phyloP scores from a whole-genome alignment of 1,139 yeast genomes.

The Hemisphaericaspora xylofermentans region DNA sequence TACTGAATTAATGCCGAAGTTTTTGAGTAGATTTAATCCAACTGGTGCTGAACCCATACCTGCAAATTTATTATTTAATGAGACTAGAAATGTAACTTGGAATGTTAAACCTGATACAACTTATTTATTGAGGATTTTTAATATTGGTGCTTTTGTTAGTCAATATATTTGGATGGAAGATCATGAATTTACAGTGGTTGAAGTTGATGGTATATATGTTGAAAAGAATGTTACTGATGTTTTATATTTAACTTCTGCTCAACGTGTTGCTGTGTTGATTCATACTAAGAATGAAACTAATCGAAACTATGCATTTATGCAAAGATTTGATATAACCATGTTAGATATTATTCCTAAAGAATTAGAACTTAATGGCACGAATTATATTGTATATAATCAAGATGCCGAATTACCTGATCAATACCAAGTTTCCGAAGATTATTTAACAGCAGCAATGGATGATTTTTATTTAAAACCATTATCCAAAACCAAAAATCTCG shows the following conservation, averaged over 20 bases:
- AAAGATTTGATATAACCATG: constrained; percentile 62
- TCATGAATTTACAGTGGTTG: constrained; percentile 66
- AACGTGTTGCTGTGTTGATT: constrained; percentile 63
- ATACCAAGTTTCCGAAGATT: constrained; percentile 21
- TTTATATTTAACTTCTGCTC: constrained; percentile 68
- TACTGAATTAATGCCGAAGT: constrained; percentile 42
- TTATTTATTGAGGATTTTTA: constrained; percentile 60
- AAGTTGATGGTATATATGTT: constrained; percentile 70
- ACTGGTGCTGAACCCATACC: constrained; percentile 86
- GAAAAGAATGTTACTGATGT: constrained; percentile 57
- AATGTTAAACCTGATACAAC: constrained; percentile 60
- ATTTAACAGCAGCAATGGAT: constrained; percentile 38
- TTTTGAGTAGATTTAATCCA: constrained; percentile 66
- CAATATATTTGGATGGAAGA: constrained; percentile 69
- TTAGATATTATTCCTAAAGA: constrained; percentile 60
- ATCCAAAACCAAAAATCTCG: constrained; percentile 37
- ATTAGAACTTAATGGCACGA: constrained; percentile 53
- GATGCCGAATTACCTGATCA: constrained; percentile 25
- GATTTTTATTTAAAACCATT: constrained; percentile 58
- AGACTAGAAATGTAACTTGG: constrained; percentile 58
- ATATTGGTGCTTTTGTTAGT: constrained; percentile 70
- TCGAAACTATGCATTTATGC: constrained; percentile 61
- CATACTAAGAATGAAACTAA: constrained; percentile 47
- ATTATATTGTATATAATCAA: constrained; percentile 51
- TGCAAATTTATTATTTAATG: constrained; percentile 61